Percentiles rank a stretch among this genome's conserved stretches.
Conservation (phyloP, 2,329 filamentous ascomycete genomes). For the Ophiostoma sp. region DNA sequence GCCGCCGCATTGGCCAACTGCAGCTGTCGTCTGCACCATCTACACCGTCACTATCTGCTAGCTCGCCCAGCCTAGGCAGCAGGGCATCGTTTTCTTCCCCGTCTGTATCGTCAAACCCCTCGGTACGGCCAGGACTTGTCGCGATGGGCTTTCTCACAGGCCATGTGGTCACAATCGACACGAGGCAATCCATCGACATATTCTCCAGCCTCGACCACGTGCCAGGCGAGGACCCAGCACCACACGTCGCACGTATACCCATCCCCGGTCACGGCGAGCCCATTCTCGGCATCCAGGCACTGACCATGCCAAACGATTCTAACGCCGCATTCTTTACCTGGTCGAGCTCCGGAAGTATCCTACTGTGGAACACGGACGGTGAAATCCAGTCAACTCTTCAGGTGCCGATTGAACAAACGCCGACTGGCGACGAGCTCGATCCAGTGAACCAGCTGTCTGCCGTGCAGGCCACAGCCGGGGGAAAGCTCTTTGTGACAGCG, state of each 20-base stretch:
- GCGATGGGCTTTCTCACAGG: slow-evolving; percentile 64
- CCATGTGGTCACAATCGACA: slow-evolving; percentile 69
- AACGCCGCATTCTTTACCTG: slow-evolving; percentile 80
- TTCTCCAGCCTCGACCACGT: slow-evolving; percentile 44
- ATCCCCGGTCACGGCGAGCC: slow-evolving; percentile 59
- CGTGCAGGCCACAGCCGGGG: slow-evolving; percentile 55
- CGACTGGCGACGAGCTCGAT: slow-evolving; percentile 47
- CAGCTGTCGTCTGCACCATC: background rate
- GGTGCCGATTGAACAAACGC: slow-evolving; percentile 62
- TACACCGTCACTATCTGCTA: background rate
- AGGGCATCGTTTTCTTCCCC: background rate
- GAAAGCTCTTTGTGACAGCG: slow-evolving; percentile 67
- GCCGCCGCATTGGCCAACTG: slow-evolving; percentile 15
- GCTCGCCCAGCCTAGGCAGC: slow-evolving; percentile 10
- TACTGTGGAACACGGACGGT: slow-evolving; percentile 77
- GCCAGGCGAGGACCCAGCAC: slow-evolving; percentile 38
- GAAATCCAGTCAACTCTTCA: slow-evolving; percentile 58
- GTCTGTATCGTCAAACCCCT: slow-evolving; percentile 30
- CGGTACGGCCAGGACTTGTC: slow-evolving; percentile 45
- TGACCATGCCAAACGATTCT: slow-evolving; percentile 55
- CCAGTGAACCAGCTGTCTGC: slow-evolving; percentile 54
- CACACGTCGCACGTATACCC: slow-evolving; percentile 41
- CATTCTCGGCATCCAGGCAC: slow-evolving; percentile 65
- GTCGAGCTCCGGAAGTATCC: slow-evolving; percentile 72
- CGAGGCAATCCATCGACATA: slow-evolving; percentile 67